Evolutionary conservation across 2,329 filamentous ascomycete genomes (phyloP), one percentile per base, ranked within the genome.

Genomic region (Penicillium oxalicum): DNA sequence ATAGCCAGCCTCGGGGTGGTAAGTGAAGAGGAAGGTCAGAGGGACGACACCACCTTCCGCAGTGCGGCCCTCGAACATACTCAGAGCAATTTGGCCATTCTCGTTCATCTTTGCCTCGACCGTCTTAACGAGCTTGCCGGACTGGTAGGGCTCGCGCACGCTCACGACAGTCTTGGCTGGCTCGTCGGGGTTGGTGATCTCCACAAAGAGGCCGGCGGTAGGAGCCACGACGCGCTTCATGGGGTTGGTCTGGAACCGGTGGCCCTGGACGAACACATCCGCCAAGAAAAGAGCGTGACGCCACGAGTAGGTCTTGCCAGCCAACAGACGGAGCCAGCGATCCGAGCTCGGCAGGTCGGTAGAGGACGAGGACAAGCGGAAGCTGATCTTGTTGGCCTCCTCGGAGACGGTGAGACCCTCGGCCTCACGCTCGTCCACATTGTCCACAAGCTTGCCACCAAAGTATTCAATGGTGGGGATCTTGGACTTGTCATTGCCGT

Each of bases 201-300:
- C 93, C 32, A 98, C 88, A 51, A 90, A 86, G 70, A 97, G 82
- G 40, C 93, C 93, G 32, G 84, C 84, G 11, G 83, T 81, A 11
- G 93, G 93, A 9, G 88, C 85, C 57, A 97, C 91, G 51, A 98
- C 90, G 48, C 91, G 84, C 67, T 85, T 87, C 74, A 96, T 87
- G 0, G 93, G 94, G 73, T 98, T 98, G 49, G 89, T 95, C 75
- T 97, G 89, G 76, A 95, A 97, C 65, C 94, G 90, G 69, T 95
- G 87, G 12, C 91, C 93, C 70, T 98, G 93, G 4, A 96, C 88
- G 56, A 96, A 85, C 27, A 96, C 87, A 58, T 98, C 91, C 0
- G 91, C 87, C 51, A 89, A 88, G 71, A 98, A 91, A 51, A 98
- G 82, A 27, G 93, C 93, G 65, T 96, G 89, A 50, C 91, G 83